A percentile compares a stretch with the other conserved stretches of the same genome.
phyloP scores from a whole-genome alignment of 1,139 yeast genomes.

The Blastobotrys proliferans region DNA sequence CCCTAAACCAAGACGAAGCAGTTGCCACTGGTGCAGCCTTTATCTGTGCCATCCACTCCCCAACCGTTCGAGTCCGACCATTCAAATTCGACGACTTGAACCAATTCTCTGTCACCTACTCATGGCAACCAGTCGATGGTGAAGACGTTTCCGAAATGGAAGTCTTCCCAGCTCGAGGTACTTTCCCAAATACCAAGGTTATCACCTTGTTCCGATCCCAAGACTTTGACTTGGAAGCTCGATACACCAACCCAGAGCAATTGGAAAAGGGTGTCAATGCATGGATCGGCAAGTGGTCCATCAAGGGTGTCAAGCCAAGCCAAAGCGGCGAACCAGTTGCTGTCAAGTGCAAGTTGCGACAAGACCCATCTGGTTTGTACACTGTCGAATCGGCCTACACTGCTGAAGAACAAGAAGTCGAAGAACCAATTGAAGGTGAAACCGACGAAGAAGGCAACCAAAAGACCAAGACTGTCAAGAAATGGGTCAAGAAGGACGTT shows the following conservation, averaged over 20 bases:
- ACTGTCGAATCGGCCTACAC: constrained; percentile 93
- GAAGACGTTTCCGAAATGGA: constrained; percentile 86
- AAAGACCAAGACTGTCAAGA: constrained; percentile 85
- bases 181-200: constrained; percentile 92
- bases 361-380: constrained; percentile 95
- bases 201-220: constrained; percentile 89
- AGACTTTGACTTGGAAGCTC: constrained; percentile 84
- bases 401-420: constrained; percentile 83
- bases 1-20: constrained; percentile 98
- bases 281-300: constrained; percentile 76
- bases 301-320: constrained; percentile 78
- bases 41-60: constrained; percentile 98
- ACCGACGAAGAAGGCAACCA: constrained; percentile 71
- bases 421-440: constrained; percentile 52
- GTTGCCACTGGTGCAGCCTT: constrained; percentile 99
- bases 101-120: constrained; percentile 88
- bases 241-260: constrained; percentile 70
- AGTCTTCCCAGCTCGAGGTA: constrained; percentile 93
- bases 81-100: constrained; percentile 96
- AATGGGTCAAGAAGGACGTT: constrained; percentile 87
- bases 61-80: constrained; percentile 97
- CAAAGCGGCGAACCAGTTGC: constrained; percentile 77
- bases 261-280: constrained; percentile 67
- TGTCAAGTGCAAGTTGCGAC: constrained; percentile 90
- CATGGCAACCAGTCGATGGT: constrained; percentile 92